Base-by-base conservation (phyloP, 2,329 filamentous ascomycete species). In the Cercospora canescens region DNA sequence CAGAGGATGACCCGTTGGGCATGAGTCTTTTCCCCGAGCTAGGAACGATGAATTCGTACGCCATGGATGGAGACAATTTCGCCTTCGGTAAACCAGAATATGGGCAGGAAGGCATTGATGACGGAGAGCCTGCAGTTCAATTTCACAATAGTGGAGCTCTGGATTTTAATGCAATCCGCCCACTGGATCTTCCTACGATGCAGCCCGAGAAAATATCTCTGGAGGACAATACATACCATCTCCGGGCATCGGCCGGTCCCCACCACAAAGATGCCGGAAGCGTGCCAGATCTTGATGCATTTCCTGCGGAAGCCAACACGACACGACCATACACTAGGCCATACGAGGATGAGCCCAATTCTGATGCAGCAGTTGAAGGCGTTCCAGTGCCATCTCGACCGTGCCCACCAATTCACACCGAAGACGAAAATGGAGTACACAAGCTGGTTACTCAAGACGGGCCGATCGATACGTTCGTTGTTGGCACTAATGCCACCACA, bases 301-400 rank as follows among this genome's bases (percentile, higher is more conserved):
- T 61, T 41, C 52, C 54, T 45, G 59, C 59, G n/a, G 59, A 61
- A 28, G 59, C 59, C 16, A 61, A 61, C 11, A 41, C 41, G 8
- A 61, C 41, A 2, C 59, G 48, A 24, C 28, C 39, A 34, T 54
- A 52, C 16, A n/a, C n/a, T 14, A 21, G 18, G 26, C 41, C 45
- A 4, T 11, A 35, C 59, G 41, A 61, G n/a, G 45, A 50, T 18
- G 45, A 61, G n/a, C 21, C 41, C 9, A 32, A 24, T 7, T 50
- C 41, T 37, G 59, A 34, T 14, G 50, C 52, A 34, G 16, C 30
- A 1, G 35, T 41, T 11, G 58, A 50, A 34, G 34, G 26, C 28
- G 26, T 24, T 12, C 18, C 39, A 26, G 35, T 28, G 4, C 11
- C 21, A 18, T 35, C 50, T 32, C 48, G 12, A 14, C 32, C 60